These are phyloP conservation scores for Nakazawaea ishiwadae DNA, from an alignment of 805 yeast species.

Conservation along the genomic window DNA sequence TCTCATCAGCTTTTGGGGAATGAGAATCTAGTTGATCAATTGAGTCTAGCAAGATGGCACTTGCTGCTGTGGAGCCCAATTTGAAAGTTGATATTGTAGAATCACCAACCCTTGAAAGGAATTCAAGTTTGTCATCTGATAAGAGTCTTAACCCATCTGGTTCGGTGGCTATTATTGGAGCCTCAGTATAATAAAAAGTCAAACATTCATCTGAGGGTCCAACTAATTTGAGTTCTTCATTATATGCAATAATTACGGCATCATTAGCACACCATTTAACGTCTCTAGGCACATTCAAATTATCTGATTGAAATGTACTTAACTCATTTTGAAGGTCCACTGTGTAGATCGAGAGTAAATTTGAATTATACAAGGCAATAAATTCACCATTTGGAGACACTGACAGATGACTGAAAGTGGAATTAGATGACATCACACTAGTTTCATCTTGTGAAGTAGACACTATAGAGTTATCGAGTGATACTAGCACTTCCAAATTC, in stretches of 20 bases:
- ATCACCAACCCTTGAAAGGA: slow-evolving; percentile 58
- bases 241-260: slow-evolving; percentile 56
- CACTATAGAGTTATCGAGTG: not conserved
- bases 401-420: slow-evolving; percentile 37
- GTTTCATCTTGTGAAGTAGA: not conserved
- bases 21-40: slow-evolving; percentile 58
- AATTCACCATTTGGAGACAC: slow-evolving; percentile 54
- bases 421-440: not conserved
- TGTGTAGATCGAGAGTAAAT: slow-evolving; percentile 47
- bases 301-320: slow-evolving; percentile 33
- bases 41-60: slow-evolving; percentile 81
- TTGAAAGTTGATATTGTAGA: slow-evolving; percentile 59
- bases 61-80: slow-evolving; percentile 80
- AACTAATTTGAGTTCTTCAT: slow-evolving; percentile 61
- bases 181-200: slow-evolving; percentile 42
- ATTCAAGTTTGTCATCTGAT: slow-evolving; percentile 52
- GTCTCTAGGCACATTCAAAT: slow-evolving; percentile 33
- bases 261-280: slow-evolving; percentile 86
- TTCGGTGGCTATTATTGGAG: slow-evolving; percentile 44
- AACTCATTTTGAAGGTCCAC: slow-evolving; percentile 39
- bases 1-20: slow-evolving; percentile 80
- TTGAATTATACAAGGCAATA: slow-evolving; percentile 41
- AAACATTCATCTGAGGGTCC: slow-evolving; percentile 65
- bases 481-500: slow-evolving; percentile 14
- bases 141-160: slow-evolving; percentile 69